Evolutionary conservation across 345 rosid genomes (phyloP).

Genomic region (Populus deltoides): DNA sequence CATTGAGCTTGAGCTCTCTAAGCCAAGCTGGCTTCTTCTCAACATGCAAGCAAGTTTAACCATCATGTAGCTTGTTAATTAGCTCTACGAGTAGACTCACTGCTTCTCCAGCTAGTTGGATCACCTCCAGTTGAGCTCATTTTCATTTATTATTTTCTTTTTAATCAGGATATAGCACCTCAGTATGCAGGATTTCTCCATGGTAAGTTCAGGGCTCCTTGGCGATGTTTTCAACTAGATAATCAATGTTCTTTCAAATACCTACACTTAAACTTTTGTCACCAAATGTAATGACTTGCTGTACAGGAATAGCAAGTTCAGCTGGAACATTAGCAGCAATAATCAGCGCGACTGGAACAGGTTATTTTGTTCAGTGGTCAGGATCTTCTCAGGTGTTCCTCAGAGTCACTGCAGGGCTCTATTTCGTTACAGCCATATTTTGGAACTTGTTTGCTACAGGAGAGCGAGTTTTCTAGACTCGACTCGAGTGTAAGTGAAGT

Average conservation of each 20-base stretch:
- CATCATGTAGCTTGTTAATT: background rate
- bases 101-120: background rate
- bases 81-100: background rate
- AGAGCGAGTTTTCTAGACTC: slow-evolving; percentile 64
- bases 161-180: slow-evolving; percentile 88
- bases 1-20: slow-evolving; percentile 86
- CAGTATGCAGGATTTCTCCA: slow-evolving; percentile 81
- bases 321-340: slow-evolving; percentile 94
- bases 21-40: slow-evolving; percentile 98
- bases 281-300: background rate
- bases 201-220: slow-evolving; percentile 37
- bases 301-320: slow-evolving; percentile 72
- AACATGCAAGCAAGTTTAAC: slow-evolving; percentile 74
- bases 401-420: slow-evolving; percentile 70
- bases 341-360: slow-evolving; percentile 90
- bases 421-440: slow-evolving; percentile 63
- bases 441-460: slow-evolving; percentile 77
- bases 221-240: background rate
- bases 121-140: background rate
- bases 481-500: background rate
- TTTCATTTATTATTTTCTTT: background rate
- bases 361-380: slow-evolving; percentile 81
- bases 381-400: slow-evolving; percentile 93
- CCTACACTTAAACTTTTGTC: background rate
- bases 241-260: background rate